Evolutionary conservation across 495 filamentous ascomycete species (phyloP).

Genomic region (Hypomontagnella submonticulosa): DNA sequence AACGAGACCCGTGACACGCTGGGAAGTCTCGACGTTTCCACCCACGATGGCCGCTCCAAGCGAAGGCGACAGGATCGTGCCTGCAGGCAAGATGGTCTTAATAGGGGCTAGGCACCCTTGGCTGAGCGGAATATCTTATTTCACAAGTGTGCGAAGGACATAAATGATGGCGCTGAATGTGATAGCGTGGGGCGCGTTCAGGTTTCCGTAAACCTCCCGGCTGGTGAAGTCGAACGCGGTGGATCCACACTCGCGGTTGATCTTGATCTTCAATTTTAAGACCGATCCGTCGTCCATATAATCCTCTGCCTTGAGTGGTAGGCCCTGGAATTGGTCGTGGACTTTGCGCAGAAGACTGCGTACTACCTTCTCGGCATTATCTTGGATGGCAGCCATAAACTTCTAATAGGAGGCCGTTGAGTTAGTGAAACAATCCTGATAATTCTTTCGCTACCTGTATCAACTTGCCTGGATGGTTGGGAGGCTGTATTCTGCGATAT

Average conservation of each 20-base stretch:
- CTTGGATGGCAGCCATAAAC: constrained; percentile 91
- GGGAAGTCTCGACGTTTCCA: constrained; percentile 81
- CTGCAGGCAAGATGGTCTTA: constrained; percentile 74
- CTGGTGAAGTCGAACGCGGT: constrained; percentile 75
- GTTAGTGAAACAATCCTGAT: too few species aligned
- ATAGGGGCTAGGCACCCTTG: constrained; percentile 87
- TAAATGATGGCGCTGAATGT: constrained; percentile 89
- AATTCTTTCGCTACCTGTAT: too few species aligned
- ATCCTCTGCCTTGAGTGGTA: constrained; percentile 51
- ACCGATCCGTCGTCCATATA: constrained; percentile 85
- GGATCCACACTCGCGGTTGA: constrained; percentile 72
- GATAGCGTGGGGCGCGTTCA: constrained; percentile 84
- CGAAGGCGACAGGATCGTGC: constrained; percentile 78
- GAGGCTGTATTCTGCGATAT: constrained; percentile 87
- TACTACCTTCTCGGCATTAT: constrained; percentile 80
- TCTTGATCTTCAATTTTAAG: constrained; percentile 74
- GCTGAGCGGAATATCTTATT: constrained; percentile 85
- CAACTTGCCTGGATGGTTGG: constrained; percentile 76
- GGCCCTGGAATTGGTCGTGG: constrained; percentile 69
- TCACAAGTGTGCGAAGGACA: constrained; percentile 80
- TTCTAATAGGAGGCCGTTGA: too few species aligned
- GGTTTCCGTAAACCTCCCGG: constrained; percentile 81
- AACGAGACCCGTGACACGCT: constrained; percentile 84
- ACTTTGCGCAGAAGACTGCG: constrained; percentile 76
- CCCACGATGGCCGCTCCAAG: constrained; percentile 83